Evolutionary conservation across 2,329 filamentous ascomycete genomes (phyloP).

Genomic region (Dothistroma septosporum): DNA sequence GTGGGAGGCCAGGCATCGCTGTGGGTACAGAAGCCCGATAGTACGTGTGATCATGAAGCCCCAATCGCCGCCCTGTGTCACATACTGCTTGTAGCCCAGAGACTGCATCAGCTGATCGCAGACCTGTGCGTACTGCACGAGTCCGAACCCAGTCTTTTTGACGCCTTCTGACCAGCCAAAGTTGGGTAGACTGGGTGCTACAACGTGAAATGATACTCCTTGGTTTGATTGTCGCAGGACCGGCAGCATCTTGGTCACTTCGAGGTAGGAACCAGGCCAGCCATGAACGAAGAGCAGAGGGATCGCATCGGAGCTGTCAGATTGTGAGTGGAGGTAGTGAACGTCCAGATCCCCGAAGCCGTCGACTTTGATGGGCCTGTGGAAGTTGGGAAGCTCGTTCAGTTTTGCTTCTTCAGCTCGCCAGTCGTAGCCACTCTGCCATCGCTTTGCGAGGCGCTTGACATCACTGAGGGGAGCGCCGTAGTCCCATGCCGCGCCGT

Average conservation of each 20-base stretch:
- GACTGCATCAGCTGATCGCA: conserved; percentile 58
- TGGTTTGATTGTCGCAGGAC: conserved; percentile 39
- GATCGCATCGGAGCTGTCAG: conserved; percentile 50
- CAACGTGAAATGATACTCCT: conserved; percentile 58
- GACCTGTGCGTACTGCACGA: conserved; percentile 52
- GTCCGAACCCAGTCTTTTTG: conserved; percentile 46
- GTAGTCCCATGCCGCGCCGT: conserved; percentile 51
- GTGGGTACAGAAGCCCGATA: conserved; percentile 57
- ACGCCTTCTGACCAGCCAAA: conserved; percentile 64
- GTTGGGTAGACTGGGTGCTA: conserved; percentile 55
- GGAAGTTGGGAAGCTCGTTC: conserved; percentile 60
- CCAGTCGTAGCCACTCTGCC: conserved; percentile 59
- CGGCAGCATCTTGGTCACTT: conserved; percentile 59
- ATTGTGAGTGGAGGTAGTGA: conserved; percentile 61
- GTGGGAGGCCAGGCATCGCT: conserved; percentile 54
- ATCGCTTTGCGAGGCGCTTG: conserved; percentile 55
- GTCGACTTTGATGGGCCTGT: conserved; percentile 50
- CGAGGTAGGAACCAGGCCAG: conserved; percentile 65
- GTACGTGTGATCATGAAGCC: conserved; percentile 55
- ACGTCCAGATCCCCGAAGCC: conserved; percentile 58
- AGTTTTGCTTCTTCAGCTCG: conserved; percentile 54
- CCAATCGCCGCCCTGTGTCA: conserved; percentile 54
- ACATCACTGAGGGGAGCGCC: conserved; percentile 58
- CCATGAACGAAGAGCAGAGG: conserved; percentile 66
- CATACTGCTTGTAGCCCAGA: conserved; percentile 57